Conservation (phyloP, 2,329 filamentous ascomycete species). For the Fonsecaea pugnacius region DNA sequence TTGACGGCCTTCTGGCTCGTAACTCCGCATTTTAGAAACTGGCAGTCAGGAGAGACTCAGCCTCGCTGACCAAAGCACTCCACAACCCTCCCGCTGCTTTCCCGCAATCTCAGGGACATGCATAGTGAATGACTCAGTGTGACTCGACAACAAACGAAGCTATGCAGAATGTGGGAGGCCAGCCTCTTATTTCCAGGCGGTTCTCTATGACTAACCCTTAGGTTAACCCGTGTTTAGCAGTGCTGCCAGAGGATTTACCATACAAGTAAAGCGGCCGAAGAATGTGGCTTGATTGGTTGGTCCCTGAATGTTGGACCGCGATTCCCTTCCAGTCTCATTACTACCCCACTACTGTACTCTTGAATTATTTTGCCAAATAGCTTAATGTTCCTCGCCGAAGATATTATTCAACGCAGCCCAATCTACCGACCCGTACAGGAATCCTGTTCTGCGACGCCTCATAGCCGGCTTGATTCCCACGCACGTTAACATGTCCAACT, state of each 20-base stretch:
- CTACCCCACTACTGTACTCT: neutral
- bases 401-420: neutral
- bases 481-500: slow-evolving; percentile 21
- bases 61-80: neutral
- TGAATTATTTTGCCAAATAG: neutral
- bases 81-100: neutral
- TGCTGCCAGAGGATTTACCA: no score
- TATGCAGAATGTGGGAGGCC: neutral
- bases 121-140: neutral
- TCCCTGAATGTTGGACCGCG: slow-evolving; percentile 7
- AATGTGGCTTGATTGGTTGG: neutral
- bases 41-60: neutral
- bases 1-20: neutral
- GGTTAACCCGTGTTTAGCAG: neutral
- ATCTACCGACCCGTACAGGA: neutral
- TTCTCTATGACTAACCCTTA: neutral
- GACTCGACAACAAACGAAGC: neutral
- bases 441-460: neutral
- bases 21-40: neutral
- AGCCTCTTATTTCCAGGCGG: neutral
- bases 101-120: neutral
- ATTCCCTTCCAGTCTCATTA: neutral
- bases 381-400: slow-evolving; percentile 7
- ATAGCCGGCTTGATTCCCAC: neutral
- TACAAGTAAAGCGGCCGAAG: neutral